A percentile compares a stretch with the other conserved stretches of the same genome.
These are phyloP conservation scores for Meyerozyma smithsonii DNA, from an alignment of 1,139 yeast species.

Conservation along the genomic window DNA sequence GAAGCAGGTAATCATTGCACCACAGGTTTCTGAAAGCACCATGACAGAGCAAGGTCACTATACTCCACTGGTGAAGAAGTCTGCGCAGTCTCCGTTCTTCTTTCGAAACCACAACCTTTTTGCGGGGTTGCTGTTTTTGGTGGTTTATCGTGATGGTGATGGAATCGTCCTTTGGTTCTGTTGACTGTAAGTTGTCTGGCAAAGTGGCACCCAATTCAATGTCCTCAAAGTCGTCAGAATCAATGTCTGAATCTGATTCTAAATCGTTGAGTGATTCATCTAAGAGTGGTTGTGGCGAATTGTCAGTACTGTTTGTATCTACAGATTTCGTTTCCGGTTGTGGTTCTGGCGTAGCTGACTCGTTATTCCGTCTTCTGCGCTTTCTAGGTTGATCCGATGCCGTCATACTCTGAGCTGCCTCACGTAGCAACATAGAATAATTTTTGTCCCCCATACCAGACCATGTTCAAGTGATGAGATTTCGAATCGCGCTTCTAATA, in stretches of 20 bases:
- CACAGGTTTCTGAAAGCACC: slow-evolving; percentile 68
- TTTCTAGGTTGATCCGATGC: not conserved
- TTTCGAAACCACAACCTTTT: slow-evolving; percentile 33
- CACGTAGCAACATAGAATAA: slow-evolving; percentile 2
- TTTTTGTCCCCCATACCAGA: not conserved
- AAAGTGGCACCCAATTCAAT: slow-evolving; percentile 20
- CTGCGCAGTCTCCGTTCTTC: slow-evolving; percentile 53
- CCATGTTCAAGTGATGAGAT: not conserved
- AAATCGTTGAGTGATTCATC: slow-evolving; percentile 7
- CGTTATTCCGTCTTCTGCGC: not conserved
- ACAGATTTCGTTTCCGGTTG: not conserved
- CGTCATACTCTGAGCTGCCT: not conserved
- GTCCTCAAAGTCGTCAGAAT: slow-evolving; percentile 32
- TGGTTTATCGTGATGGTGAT: slow-evolving; percentile 15
- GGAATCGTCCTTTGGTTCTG: slow-evolving; percentile 11
- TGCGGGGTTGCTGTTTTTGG: slow-evolving; percentile 7
- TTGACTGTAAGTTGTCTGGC: slow-evolving; percentile 20
- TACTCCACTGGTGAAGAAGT: slow-evolving; percentile 53
- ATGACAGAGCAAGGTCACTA: slow-evolving; percentile 58
- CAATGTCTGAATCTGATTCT: slow-evolving; percentile 6
- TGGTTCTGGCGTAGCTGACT: not conserved
- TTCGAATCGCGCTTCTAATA: not conserved
- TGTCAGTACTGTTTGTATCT: not conserved
- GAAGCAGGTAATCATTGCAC: slow-evolving; percentile 53
- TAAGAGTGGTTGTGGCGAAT: not conserved